phyloP scores from a whole-genome alignment of 2,329 filamentous ascomycete species.

The Neonectria hederae region DNA sequence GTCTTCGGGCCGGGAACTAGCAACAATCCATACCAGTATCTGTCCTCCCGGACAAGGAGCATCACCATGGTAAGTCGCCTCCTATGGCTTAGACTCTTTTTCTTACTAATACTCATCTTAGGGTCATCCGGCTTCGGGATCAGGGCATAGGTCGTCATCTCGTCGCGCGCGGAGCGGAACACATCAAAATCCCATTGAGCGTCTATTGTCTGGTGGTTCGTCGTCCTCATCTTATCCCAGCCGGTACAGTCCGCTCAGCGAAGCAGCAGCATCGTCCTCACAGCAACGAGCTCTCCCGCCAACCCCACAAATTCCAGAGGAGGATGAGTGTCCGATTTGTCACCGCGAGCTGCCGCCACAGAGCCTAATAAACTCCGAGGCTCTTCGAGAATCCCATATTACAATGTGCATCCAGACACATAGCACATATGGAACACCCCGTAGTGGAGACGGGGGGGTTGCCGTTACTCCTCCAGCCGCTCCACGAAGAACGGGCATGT shows the following conservation, averaged over 20 bases:
- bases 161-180: conserved; percentile 43
- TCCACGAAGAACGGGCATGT: conserved; percentile 66
- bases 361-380: conserved; percentile 62
- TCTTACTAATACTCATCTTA: conserved; percentile 20
- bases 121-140: conserved; percentile 32
- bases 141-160: conserved; percentile 42
- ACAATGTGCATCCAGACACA: conserved; percentile 65
- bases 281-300: conserved; percentile 52
- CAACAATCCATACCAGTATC: conserved; percentile 49
- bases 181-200: conserved; percentile 50
- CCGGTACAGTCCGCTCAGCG: conserved; percentile 45
- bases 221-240: conserved; percentile 46
- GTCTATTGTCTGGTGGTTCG: conserved; percentile 51
- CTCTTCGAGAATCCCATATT: conserved; percentile 67
- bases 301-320: conserved; percentile 68
- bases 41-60: conserved; percentile 52
- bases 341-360: conserved; percentile 74
- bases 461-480: conserved; percentile 41
- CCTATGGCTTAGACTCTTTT: background rate
- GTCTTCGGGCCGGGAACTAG: conserved; percentile 47
- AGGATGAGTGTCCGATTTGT: conserved; percentile 83
- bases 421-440: conserved; percentile 57
- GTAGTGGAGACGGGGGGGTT: conserved; percentile 37
- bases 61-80: conserved; percentile 58
- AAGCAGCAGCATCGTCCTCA: conserved; percentile 48